Conservation (phyloP, 805 yeast species). For the Saturnispora diversa region DNA sequence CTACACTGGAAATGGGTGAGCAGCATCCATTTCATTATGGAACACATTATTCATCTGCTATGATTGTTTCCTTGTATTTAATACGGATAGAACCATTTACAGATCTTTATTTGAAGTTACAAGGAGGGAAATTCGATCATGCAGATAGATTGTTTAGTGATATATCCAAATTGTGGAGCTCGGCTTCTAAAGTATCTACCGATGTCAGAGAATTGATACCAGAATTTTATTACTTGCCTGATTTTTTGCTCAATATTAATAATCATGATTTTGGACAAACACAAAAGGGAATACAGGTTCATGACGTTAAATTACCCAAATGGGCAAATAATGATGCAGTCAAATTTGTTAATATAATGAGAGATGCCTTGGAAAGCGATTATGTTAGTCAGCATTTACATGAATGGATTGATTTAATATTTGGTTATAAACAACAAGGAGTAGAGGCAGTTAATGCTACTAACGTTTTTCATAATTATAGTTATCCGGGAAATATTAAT, state of each 20-base stretch:
- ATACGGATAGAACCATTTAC: conserved; percentile 76
- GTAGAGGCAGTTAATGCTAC: conserved; percentile 53
- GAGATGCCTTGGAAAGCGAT: conserved; percentile 78
- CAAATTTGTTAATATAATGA: conserved; percentile 61
- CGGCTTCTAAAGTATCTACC: conserved; percentile 70
- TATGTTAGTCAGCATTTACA: conserved; percentile 71
- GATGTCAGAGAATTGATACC: conserved; percentile 86
- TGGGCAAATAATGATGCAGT: conserved; percentile 81
- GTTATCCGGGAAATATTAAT: conserved; percentile 79
- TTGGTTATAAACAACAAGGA: conserved; percentile 77
- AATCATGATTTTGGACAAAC: conserved; percentile 60
- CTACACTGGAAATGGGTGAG: conserved; percentile 47
- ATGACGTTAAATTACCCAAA: conserved; percentile 64
- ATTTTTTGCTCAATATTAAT: conserved; percentile 60
- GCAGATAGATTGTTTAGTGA: conserved; percentile 78
- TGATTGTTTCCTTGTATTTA: conserved; percentile 79
- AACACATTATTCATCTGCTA: conserved; percentile 87
- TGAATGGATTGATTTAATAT: conserved; percentile 78
- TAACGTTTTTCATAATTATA: conserved; percentile 76
- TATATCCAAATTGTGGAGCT: conserved; percentile 68
- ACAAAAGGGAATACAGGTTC: conserved; percentile 50
- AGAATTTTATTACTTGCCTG: conserved; percentile 78
- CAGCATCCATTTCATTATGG: conserved; percentile 83
- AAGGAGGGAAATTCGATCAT: conserved; percentile 85
- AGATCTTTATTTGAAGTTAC: conserved; percentile 66